A percentile compares a stretch with the other conserved stretches of the same genome.
Conservation (phyloP, 345 rosid genomes). For the Arabis hirsuta region DNA sequence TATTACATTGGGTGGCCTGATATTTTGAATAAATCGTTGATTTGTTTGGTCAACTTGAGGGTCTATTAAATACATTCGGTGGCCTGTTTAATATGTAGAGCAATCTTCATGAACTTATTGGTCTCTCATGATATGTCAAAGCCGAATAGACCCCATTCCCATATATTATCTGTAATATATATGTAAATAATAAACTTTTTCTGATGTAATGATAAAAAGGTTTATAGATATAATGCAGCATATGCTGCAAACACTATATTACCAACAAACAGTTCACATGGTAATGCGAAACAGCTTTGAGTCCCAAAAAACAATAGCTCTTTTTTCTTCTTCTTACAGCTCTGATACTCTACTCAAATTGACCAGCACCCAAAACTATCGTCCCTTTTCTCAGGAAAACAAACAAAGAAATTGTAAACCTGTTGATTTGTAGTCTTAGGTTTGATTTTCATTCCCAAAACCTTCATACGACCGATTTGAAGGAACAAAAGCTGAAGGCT, state of each 20-base stretch:
- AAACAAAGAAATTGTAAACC: not conserved
- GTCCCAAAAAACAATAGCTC: not conserved
- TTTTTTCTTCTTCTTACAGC: no score
- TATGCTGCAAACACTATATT: not conserved
- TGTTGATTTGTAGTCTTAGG: conserved; percentile 42
- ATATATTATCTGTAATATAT: conserved; percentile 4
- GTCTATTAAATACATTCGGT: conserved; percentile 20
- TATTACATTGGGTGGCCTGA: no score
- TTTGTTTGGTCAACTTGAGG: conserved; percentile 7
- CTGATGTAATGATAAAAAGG: no score
- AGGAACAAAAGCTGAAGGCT: conserved; percentile 51
- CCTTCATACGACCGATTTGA: conserved; percentile 49
- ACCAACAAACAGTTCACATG: conserved; percentile 1
- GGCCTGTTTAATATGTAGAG: not conserved
- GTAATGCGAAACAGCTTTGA: conserved; percentile 11
- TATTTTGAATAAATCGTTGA: not conserved
- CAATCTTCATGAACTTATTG: conserved; percentile 1
- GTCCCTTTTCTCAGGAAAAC: conserved; percentile 7
- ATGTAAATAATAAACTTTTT: not conserved
- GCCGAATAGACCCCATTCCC: not conserved
- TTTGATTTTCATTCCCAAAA: conserved; percentile 54
- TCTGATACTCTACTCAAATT: conserved; percentile 15
- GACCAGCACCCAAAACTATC: conserved; percentile 6
- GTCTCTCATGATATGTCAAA: conserved; percentile 10
- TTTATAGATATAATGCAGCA: not conserved